Conservation (phyloP, 2,329 filamentous ascomycete species). For the Cladosporium cucumerinum region DNA sequence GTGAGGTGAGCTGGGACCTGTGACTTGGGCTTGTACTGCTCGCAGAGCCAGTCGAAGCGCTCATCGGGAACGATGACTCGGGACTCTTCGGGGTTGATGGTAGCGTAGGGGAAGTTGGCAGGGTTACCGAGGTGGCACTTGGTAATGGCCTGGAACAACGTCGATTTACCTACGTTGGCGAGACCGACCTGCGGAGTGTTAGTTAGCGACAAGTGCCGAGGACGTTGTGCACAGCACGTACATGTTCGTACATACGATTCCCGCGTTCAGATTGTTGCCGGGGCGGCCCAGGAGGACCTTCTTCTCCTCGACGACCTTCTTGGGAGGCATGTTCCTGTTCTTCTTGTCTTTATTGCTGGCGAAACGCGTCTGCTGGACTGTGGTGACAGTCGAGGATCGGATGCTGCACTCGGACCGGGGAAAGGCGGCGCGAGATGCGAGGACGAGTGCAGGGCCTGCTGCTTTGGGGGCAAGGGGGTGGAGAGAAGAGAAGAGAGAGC, state of each 20-base stretch:
- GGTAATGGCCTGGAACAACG: slow-evolving; percentile 98
- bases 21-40: slow-evolving; percentile 98
- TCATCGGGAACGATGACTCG: slow-evolving; percentile 95
- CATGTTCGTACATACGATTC: slow-evolving; percentile 71
- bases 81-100: slow-evolving; percentile 97
- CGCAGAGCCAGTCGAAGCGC: slow-evolving; percentile 89
- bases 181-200: slow-evolving; percentile 73
- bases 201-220: slow-evolving; percentile 41
- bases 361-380: slow-evolving; percentile 38
- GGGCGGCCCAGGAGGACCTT: slow-evolving; percentile 94
- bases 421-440: slow-evolving; percentile 10
- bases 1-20: slow-evolving; percentile 95
- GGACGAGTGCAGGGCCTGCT: slow-evolving; percentile 35
- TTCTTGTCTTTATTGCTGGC: slow-evolving; percentile 42
- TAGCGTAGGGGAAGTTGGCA: slow-evolving; percentile 98
- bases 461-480: slow-evolving; percentile 23
- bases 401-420: slow-evolving; percentile 10
- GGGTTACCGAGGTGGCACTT: slow-evolving; percentile 97
- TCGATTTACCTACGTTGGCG: slow-evolving; percentile 99
- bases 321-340: slow-evolving; percentile 72
- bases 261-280: slow-evolving; percentile 97
- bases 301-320: slow-evolving; percentile 86
- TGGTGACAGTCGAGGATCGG: slow-evolving; percentile 18
- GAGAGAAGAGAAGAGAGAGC: slow-evolving; percentile 26
- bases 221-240: slow-evolving; percentile 32